Evolutionary conservation across 164 flowering plant genomes (phyloP), one percentile per base, ranked within the genome.

Genomic region (Vitis amurensis): DNA sequence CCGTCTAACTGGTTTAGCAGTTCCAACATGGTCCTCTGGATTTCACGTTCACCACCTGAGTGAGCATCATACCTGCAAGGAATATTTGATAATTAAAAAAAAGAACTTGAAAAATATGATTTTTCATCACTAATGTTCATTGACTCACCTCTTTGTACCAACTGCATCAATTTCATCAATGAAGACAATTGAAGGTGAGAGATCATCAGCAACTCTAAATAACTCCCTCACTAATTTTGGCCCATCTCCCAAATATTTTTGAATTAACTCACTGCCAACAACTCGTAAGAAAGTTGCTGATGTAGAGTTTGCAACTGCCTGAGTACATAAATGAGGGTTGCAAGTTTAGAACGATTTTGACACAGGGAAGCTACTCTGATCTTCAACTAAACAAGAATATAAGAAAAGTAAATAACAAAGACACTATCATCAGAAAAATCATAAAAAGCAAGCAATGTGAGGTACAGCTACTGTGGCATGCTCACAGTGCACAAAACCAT

Each of bases 271-370:
- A 85, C 93, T 89, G 48, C 98, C 98, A 70, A 90, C 94, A 67
- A 94, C 97, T 31, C 97, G 94, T 71, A 94, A 74, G 82, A 94
- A 94, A 52, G 97, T 92, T 44, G 97, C 98, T 55, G 96, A 90
- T 63, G 98, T 94, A 59, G 97, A 92, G 79, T 94, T 94, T 61
- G 97, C 97, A 44, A 94, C 98, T 1, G 98, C 98, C 97, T 94
- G 82, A 72, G 48, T 30, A 8, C 64, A 50, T 1, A 50, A 9
- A 72, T n/a, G 12, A 27, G 13, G 8, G 15, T 15, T 37, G 4
- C 44, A 37, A 37, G 44, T 37, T 37, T 37, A 37, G 44, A 6
- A 37, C 44, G 7, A 37, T 4, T 37, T 14, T 31, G 7, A 57
- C 64, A 58, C 13, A 29, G 0, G 44, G 44, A 37, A 37, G 6